Conservation (phyloP, 345 rosid species). For the Lepidium africanum region DNA sequence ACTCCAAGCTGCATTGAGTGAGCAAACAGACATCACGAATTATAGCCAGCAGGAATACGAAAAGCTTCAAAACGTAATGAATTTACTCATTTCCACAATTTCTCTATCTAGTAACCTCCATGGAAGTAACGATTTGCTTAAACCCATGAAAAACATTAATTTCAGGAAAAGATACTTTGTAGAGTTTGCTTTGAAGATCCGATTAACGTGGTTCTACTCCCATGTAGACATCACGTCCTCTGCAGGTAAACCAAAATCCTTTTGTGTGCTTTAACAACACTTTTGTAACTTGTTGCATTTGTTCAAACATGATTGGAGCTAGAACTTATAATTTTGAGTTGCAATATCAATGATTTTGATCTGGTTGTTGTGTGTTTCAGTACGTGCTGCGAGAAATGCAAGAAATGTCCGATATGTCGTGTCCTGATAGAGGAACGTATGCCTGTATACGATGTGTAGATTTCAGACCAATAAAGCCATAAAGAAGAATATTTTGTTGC, state of each 20-base stretch:
- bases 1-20: slow-evolving; percentile 60
- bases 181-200: slow-evolving; percentile 88
- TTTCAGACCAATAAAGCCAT: neutral
- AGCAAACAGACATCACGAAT: slow-evolving; percentile 66
- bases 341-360: neutral
- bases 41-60: slow-evolving; percentile 77
- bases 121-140: neutral
- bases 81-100: neutral
- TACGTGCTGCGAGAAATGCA: slow-evolving; percentile 83
- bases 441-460: slow-evolving; percentile 60
- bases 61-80: slow-evolving; percentile 66
- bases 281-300: no score
- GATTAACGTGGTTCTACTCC: slow-evolving; percentile 63
- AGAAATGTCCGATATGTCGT: slow-evolving; percentile 81
- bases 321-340: no score
- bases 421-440: slow-evolving; percentile 63
- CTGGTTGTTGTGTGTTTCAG: slow-evolving; percentile 24
- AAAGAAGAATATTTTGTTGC: neutral
- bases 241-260: slow-evolving; percentile 51
- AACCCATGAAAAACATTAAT: slow-evolving; percentile 2
- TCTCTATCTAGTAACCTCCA: neutral
- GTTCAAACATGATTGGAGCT: no score
- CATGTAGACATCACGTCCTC: slow-evolving; percentile 78
- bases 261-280: neutral
- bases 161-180: slow-evolving; percentile 84